A percentile compares a stretch with the other conserved stretches of the same genome.
phyloP scores from a whole-genome alignment of 2,329 filamentous ascomycete species.

The Fusarium staphyleae region DNA sequence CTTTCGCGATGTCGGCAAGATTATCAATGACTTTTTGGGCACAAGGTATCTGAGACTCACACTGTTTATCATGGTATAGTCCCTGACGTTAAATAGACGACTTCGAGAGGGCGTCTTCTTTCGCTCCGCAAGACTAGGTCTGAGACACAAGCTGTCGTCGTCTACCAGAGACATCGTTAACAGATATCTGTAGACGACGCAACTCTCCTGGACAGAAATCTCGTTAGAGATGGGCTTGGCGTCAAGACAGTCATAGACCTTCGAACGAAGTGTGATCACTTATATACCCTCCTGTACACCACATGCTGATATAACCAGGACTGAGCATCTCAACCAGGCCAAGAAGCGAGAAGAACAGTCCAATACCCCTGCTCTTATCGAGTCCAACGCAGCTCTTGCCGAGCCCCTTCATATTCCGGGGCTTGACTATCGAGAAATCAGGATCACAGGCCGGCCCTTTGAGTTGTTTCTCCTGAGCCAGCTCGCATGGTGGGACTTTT shows the following conservation, averaged over 20 bases:
- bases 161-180: conserved; percentile 14
- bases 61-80: not conserved
- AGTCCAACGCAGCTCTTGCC: conserved; percentile 57
- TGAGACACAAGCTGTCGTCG: conserved; percentile 4
- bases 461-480: conserved; percentile 72
- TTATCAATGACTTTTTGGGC: conserved; percentile 66
- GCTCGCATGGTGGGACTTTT: conserved; percentile 70
- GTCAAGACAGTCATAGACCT: conserved; percentile 81
- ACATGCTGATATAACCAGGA: conserved; percentile 53
- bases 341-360: conserved; percentile 63
- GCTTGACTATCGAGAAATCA: conserved; percentile 70
- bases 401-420: conserved; percentile 69
- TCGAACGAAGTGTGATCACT: conserved; percentile 69
- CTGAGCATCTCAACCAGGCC: conserved; percentile 74
- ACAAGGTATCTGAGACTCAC: conserved; percentile 53
- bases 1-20: conserved; percentile 77
- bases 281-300: not conserved
- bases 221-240: conserved; percentile 65
- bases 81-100: conserved; percentile 44
- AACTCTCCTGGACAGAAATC: conserved; percentile 66
- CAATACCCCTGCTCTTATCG: conserved; percentile 47
- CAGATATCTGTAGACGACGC: conserved; percentile 68
- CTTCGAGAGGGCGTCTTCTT: conserved; percentile 70
- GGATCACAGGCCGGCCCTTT: conserved; percentile 76
- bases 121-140: conserved; percentile 70